These are phyloP conservation scores for Myxozyma mucilagina DNA, from an alignment of 805 yeast species.

Conservation along the genomic window DNA sequence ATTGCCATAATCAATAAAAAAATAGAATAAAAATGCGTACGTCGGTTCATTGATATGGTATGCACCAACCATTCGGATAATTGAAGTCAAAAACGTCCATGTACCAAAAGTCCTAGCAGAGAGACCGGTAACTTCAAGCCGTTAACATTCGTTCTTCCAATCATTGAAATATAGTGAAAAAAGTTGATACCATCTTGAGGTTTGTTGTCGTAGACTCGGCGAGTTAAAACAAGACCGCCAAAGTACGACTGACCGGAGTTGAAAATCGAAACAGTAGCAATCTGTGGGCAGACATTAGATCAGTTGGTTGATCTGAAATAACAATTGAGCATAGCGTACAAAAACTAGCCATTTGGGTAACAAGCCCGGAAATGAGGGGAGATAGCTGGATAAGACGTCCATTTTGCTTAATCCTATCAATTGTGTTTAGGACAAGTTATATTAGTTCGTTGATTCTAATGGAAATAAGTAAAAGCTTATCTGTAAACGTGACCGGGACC, in stretches of 20 bases:
- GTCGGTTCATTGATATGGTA: constrained; percentile 67
- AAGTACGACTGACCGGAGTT: constrained; percentile 85
- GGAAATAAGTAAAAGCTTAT: no score
- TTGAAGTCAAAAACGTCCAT: constrained; percentile 87
- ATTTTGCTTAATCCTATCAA: not conserved
- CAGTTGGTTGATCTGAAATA: not conserved
- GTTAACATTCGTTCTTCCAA: not conserved
- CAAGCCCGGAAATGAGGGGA: constrained; percentile 54
- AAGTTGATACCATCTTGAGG: constrained; percentile 54
- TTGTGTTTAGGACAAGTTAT: no score
- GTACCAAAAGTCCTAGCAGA: constrained; percentile 98
- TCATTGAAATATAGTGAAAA: not conserved
- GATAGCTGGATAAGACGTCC: constrained; percentile 36
- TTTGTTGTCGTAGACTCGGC: constrained; percentile 69
- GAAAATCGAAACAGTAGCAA: constrained; percentile 86
- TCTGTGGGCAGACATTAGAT: constrained; percentile 35
- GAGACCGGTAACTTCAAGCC: constrained; percentile 48
- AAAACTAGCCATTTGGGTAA: constrained; percentile 78
- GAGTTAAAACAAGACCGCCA: constrained; percentile 71
- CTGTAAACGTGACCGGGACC: no score
- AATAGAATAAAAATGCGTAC: constrained; percentile 29
- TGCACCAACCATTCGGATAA: constrained; percentile 86
- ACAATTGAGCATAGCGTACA: constrained; percentile 39
- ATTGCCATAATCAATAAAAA: no score
- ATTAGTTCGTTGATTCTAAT: no score